Evolutionary conservation across 768 basidiomycete species (phyloP).

Genomic region (Cystofilobasidium ferigula): DNA sequence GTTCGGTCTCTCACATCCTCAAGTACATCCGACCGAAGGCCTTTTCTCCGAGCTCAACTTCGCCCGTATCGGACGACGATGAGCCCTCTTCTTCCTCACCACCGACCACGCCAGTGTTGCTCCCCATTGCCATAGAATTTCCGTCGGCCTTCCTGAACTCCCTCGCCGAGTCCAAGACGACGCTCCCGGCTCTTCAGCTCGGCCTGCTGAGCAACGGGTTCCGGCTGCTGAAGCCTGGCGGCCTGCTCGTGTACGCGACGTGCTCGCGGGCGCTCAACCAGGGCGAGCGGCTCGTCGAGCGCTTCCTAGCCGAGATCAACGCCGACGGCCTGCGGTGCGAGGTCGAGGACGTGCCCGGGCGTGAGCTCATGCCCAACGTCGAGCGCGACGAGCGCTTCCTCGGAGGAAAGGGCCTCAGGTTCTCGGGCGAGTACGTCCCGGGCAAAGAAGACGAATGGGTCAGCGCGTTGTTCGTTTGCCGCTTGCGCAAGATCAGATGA

Average conservation of each 20-base stretch:
- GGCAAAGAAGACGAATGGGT: constrained; percentile 25
- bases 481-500: constrained; percentile 13
- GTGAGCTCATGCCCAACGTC: constrained; percentile 17
- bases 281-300: constrained; percentile 80
- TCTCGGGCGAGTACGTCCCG: constrained; percentile 11
- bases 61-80: not conserved
- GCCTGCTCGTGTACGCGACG: constrained; percentile 94
- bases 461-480: constrained; percentile 24
- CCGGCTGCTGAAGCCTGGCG: constrained; percentile 59
- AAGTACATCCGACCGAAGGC: constrained; percentile 5
- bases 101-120: not conserved
- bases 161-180: not conserved
- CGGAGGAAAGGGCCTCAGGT: constrained; percentile 19
- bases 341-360: constrained; percentile 17
- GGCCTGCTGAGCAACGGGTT: constrained; percentile 21
- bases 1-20: constrained; percentile 15
- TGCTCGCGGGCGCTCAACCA: constrained; percentile 93
- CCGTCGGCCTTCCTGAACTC: constrained; percentile 2
- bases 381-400: constrained; percentile 1
- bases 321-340: not conserved
- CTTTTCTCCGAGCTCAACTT: not conserved
- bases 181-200: constrained; percentile 18
- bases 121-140: not conserved
- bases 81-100: not conserved
- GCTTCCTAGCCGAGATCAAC: constrained; percentile 19